Percentiles rank a stretch among this genome's conserved stretches.
Conservation (phyloP, 306 rosid genomes). For the Rubus parviflorus region DNA sequence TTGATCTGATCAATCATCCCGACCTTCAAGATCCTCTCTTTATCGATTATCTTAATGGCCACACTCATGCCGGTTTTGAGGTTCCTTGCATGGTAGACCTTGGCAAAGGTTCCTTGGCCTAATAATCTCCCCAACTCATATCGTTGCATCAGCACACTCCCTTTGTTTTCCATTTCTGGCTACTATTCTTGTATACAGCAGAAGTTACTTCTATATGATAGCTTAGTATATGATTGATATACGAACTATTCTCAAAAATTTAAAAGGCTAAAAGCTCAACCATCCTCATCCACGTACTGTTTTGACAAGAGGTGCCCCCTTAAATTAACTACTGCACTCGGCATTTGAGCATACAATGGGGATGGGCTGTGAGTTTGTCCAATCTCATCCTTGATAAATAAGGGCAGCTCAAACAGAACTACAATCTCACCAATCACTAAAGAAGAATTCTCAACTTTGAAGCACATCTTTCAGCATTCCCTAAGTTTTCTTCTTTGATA, state of each 20-base stretch:
- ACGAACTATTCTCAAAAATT: constrained; percentile 23
- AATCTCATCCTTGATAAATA: constrained; percentile 42
- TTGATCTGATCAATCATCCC: constrained; percentile 92
- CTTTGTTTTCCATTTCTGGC: constrained; percentile 64
- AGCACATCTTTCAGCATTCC: constrained; percentile 99
- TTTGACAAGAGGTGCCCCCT: constrained; percentile 37
- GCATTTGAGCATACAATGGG: constrained; percentile 35
- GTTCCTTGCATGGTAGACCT: constrained; percentile 86
- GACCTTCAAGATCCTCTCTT: constrained; percentile 78
- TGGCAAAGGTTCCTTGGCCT: constrained; percentile 99
- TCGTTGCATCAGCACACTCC: constrained; percentile 71
- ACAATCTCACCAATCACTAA: constrained; percentile 38
- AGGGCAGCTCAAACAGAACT: constrained; percentile 47
- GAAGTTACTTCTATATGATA: constrained; percentile 27
- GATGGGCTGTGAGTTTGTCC: constrained; percentile 36
- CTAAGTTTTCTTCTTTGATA: constrained; percentile 41
- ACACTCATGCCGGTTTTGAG: constrained; percentile 66
- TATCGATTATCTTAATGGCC: constrained; percentile 80
- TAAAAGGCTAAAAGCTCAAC: constrained; percentile 44
- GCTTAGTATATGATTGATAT: constrained; percentile 25
- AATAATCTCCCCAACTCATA: constrained; percentile 76
- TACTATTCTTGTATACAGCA: constrained; percentile 22
- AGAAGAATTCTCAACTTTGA: constrained; percentile 48
- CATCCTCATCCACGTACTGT: constrained; percentile 64
- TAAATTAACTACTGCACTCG: constrained; percentile 32